phyloP scores from a whole-genome alignment of 2,329 filamentous ascomycete genomes.

The Biscogniauxia sp. region DNA sequence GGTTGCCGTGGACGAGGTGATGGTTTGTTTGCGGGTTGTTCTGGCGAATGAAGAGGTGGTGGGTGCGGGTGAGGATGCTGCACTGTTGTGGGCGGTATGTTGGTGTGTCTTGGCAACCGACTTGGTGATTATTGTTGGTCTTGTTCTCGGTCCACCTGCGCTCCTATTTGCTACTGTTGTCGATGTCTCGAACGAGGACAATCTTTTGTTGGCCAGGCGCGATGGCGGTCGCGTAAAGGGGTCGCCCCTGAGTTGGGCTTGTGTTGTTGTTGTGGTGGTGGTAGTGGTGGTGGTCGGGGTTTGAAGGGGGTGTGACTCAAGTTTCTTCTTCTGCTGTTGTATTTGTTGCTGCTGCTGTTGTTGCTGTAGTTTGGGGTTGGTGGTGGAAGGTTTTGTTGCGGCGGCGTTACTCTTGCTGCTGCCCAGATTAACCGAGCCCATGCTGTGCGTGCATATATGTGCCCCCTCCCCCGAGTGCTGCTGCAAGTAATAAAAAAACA shows the following conservation, averaged over 20 bases:
- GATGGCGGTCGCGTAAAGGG: not conserved
- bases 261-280: slow-evolving; percentile 13
- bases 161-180: not conserved
- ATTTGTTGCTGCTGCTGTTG: not conserved
- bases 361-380: not conserved
- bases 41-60: slow-evolving; percentile 8
- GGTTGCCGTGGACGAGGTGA: not conserved
- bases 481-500: not conserved
- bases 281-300: slow-evolving; percentile 13
- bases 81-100: slow-evolving; percentile 9
- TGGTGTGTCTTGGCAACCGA: slow-evolving; percentile 13
- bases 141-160: not conserved
- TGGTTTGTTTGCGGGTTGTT: slow-evolving; percentile 1
- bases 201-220: not conserved
- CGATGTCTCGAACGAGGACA: not conserved
- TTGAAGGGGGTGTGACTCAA: not conserved
- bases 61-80: slow-evolving; percentile 7
- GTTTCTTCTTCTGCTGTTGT: not conserved
- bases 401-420: not conserved
- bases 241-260: not conserved
- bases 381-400: not conserved
- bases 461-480: not conserved
- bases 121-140: slow-evolving; percentile 12
- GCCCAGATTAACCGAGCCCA: not conserved
- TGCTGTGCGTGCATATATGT: not conserved